phyloP scores from a whole-genome alignment of 495 filamentous ascomycete species.

The Hypoxylon fuscum region DNA sequence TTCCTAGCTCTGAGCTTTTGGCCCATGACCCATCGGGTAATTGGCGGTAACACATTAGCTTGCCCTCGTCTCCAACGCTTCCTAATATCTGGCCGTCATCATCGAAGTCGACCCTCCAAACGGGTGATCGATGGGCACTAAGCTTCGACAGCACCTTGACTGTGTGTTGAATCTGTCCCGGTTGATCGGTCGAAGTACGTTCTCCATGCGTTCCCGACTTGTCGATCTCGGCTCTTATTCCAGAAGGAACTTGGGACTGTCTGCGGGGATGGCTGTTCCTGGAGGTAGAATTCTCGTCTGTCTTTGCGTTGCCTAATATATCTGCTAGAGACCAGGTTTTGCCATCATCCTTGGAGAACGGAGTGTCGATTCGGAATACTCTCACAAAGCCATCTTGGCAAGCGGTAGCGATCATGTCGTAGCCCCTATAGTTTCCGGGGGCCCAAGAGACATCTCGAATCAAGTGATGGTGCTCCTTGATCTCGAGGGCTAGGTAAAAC shows the following conservation, averaged over 20 bases:
- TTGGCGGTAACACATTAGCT: constrained; percentile 65
- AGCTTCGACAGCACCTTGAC: constrained; percentile 62
- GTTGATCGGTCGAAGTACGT: constrained; percentile 44
- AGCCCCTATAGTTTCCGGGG: constrained; percentile 82
- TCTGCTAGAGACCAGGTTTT: constrained; percentile 45
- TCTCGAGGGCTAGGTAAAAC: constrained; percentile 82
- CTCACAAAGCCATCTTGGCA: constrained; percentile 90
- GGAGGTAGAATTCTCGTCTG: constrained; percentile 32
- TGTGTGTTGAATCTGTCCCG: constrained; percentile 57
- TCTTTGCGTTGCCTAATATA: constrained; percentile 34
- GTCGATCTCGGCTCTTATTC: constrained; percentile 69
- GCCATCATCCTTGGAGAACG: constrained; percentile 46
- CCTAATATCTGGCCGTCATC: constrained; percentile 68
- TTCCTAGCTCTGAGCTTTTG: constrained; percentile 62
- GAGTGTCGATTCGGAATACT: constrained; percentile 81
- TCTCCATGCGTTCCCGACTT: constrained; percentile 53
- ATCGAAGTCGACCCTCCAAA: constrained; percentile 70
- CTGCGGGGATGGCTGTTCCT: constrained; percentile 27
- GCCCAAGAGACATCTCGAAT: constrained; percentile 96
- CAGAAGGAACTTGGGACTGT: constrained; percentile 51
- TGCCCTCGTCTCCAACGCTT: constrained; percentile 68
- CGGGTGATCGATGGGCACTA: constrained; percentile 62
- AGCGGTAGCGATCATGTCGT: constrained; percentile 89
- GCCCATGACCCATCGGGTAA: constrained; percentile 63
- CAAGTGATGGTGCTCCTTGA: constrained; percentile 73